phyloP scores from a whole-genome alignment of 2,329 filamentous ascomycete species.

The Akanthomyces muscarius region DNA sequence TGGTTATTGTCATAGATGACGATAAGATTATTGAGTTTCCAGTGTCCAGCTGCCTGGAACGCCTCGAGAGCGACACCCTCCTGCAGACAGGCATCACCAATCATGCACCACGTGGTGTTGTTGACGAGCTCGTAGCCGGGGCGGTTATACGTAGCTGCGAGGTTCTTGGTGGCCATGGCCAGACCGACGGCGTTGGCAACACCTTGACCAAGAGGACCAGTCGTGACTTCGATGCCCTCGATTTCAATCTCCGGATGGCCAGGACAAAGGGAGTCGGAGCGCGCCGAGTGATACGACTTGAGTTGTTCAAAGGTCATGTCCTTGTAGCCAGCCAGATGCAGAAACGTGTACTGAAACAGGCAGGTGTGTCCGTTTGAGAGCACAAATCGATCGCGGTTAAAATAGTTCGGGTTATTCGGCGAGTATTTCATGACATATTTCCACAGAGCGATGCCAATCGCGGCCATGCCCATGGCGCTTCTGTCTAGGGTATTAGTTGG shows the following conservation, averaged over 20 bases:
- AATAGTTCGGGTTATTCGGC: constrained; percentile 50
- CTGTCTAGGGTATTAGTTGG: constrained; percentile 20
- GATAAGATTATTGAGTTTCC: constrained; percentile 51
- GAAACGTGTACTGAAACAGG: constrained; percentile 51
- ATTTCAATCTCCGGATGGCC: constrained; percentile 56
- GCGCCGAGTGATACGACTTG: constrained; percentile 46
- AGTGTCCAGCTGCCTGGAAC: constrained; percentile 53
- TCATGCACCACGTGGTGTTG: constrained; percentile 54
- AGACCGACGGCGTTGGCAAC: constrained; percentile 58
- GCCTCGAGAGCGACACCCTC: constrained; percentile 57
- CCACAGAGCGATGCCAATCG: constrained; percentile 56
- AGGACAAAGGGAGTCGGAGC: constrained; percentile 47
- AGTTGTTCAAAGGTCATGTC: constrained; percentile 54
- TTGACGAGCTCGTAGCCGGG: constrained; percentile 45
- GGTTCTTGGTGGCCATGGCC: constrained; percentile 54
- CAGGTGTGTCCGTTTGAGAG: constrained; percentile 58
- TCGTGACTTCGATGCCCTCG: constrained; percentile 55
- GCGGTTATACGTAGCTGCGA: constrained; percentile 50
- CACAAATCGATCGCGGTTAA: constrained; percentile 61
- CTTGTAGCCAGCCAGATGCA: constrained; percentile 51
- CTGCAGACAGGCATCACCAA: constrained; percentile 55
- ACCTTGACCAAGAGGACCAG: constrained; percentile 56
- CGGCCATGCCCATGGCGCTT: constrained; percentile 56
- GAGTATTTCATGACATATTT: constrained; percentile 61
- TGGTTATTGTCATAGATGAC: constrained; percentile 60